Evolutionary conservation across 306 rosid species (phyloP).

Genomic region (Argentina anserina): DNA sequence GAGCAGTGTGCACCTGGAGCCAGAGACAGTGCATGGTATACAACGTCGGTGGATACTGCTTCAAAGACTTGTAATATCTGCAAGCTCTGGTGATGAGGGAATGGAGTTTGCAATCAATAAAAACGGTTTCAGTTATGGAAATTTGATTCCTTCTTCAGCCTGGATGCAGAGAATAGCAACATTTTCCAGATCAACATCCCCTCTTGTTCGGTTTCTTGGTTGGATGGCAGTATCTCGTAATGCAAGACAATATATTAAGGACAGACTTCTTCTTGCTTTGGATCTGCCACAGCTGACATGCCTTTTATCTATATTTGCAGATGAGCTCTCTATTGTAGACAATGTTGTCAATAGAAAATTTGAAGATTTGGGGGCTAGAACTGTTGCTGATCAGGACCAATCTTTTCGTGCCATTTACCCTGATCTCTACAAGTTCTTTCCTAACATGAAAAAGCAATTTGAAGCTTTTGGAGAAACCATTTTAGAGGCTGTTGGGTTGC

Average conservation of each 20-base stretch:
- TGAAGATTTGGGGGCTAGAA: conserved; percentile 37
- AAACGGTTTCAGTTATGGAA: conserved; percentile 51
- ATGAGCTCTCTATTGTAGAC: conserved; percentile 83
- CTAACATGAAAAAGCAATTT: conserved; percentile 71
- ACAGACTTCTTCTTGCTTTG: conserved; percentile 66
- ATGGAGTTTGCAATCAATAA: conserved; percentile 43
- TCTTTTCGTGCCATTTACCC: conserved; percentile 75
- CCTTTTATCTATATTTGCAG: conserved; percentile 68
- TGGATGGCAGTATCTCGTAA: conserved; percentile 98
- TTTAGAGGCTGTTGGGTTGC: conserved; percentile 91
- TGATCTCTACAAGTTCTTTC: conserved; percentile 73
- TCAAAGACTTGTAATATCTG: conserved; percentile 69
- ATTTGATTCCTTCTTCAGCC: conserved; percentile 81
- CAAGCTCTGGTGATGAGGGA: conserved; percentile 59
- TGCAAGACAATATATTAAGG: conserved; percentile 71
- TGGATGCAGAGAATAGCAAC: conserved; percentile 72
- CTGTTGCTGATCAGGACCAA: conserved; percentile 39
- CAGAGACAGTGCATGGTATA: conserved; percentile 58
- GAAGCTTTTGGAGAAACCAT: conserved; percentile 75
- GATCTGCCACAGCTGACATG: conserved; percentile 69
- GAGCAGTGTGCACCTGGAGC: conserved; percentile 43
- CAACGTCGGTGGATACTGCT: conserved; percentile 85
- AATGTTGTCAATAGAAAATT: conserved; percentile 45
- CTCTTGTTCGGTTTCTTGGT: conserved; percentile 88
- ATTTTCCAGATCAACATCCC: conserved; percentile 56